Conservation (phyloP, 2,329 filamentous ascomycete genomes). For the Xylariales sp. region DNA sequence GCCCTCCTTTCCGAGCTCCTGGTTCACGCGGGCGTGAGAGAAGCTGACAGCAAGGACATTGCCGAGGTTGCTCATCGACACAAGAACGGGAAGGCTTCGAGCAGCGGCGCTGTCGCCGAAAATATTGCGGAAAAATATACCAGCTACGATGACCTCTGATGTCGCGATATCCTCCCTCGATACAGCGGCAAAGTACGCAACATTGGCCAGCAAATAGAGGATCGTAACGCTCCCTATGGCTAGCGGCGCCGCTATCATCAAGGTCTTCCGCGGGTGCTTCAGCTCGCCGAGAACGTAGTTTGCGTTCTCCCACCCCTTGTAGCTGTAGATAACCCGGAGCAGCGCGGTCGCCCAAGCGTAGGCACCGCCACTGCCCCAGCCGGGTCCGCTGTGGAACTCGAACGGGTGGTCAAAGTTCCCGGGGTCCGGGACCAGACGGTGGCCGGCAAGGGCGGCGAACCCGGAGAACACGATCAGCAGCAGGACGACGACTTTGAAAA, state of each 20-base stretch:
- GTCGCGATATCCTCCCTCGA: slow-evolving; percentile 52
- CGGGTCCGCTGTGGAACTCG: slow-evolving; percentile 33
- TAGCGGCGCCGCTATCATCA: slow-evolving; percentile 51
- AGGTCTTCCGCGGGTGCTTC: slow-evolving; percentile 48
- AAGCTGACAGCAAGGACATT: slow-evolving; percentile 60
- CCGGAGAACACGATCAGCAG: slow-evolving; percentile 59
- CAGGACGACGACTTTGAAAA: slow-evolving; percentile 57
- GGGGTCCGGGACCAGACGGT: slow-evolving; percentile 41
- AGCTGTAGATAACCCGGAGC: slow-evolving; percentile 55
- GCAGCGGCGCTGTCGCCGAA: slow-evolving; percentile 52
- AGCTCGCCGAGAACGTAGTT: slow-evolving; percentile 59
- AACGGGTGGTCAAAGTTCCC: slow-evolving; percentile 56
- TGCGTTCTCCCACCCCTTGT: slow-evolving; percentile 61
- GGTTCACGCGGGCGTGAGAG: slow-evolving; percentile 53
- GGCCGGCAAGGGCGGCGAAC: slow-evolving; percentile 51
- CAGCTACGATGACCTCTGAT: slow-evolving; percentile 57
- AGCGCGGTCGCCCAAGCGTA: slow-evolving; percentile 54
- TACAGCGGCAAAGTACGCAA: slow-evolving; percentile 62
- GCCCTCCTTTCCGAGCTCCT: slow-evolving; percentile 67
- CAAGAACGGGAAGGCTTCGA: slow-evolving; percentile 47
- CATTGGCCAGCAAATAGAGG: slow-evolving; percentile 59
- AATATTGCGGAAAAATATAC: slow-evolving; percentile 57
- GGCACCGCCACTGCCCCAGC: slow-evolving; percentile 43
- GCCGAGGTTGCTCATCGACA: slow-evolving; percentile 57
- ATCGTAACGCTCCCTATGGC: slow-evolving; percentile 55